Base-by-base conservation (phyloP, 2,329 filamentous ascomycete species). In the Cryphonectria japonica region DNA sequence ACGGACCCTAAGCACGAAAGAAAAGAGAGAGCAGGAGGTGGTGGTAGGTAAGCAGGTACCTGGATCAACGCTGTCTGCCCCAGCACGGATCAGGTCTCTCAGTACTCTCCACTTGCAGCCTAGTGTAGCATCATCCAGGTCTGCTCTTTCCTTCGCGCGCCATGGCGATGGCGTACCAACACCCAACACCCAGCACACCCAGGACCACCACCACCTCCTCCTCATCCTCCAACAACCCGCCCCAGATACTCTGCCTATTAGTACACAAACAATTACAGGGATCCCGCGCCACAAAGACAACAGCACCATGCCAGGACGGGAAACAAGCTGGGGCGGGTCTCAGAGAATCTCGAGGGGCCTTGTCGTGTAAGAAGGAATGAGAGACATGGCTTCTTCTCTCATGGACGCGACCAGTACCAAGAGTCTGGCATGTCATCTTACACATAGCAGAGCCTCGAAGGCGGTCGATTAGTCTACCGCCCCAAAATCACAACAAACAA, bases 321-420 rank as follows among this genome's bases (percentile, higher is more conserved):
- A 67, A 67, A 67, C 37, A 37, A 59, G 65, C 52, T 67, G 19
- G 50, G 50, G 52, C 52, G 52, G 52, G 52, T 57, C 52, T n/a
- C 52, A 57, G 8, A 26, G n/a, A 57, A 50, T 50, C 13, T n/a
- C 52, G 29, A 57, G 26, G n/a, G n/a, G 22, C 46, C 46, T 6
- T 32, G 64, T 32, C n/a, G 1, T 29, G 52, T 14, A 14, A 46
- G 2, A 39, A 26, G 29, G 65, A 29, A 41, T 57, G 37, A 26
- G 29, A 32, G 39, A 50, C 62, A 65, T 19, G 39, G 3, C 29
- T 50, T 22, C 8, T n/a, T n/a, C 46, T n/a, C 62, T 39, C 37
- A 11, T 39, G 37, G 29, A 19, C 54, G 26, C 14, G 29, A 34
- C 54, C 46, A 59, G 26, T 29, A 32, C 26, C 22, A 22, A n/a